Evolutionary conservation across 805 yeast species (phyloP).

Genomic region (Yamadazyma scolyti): DNA sequence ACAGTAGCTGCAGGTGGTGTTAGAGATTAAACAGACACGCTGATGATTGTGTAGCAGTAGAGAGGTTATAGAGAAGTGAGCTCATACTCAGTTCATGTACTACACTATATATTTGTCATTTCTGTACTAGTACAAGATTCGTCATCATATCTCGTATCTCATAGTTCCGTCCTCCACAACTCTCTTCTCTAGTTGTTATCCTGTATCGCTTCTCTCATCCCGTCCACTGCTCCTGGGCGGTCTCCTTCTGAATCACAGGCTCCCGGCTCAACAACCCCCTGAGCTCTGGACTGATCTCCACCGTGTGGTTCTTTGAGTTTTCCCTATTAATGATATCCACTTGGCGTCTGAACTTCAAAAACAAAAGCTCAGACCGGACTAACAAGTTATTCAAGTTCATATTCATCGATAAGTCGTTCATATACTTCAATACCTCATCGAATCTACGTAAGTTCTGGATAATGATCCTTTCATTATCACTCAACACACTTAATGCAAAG

Average conservation of each 20-base stretch:
- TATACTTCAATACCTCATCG: constrained; percentile 88
- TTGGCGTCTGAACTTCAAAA: constrained; percentile 75
- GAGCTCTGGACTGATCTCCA: constrained; percentile 50
- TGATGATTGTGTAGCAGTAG: no score
- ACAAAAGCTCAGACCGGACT: constrained; percentile 80
- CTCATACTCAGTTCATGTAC: no score
- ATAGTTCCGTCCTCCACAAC: no score
- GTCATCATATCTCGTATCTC: no score
- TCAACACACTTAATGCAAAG: constrained; percentile 83
- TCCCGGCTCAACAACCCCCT: constrained; percentile 58
- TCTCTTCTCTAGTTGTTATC: no score
- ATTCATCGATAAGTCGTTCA: constrained; percentile 82
- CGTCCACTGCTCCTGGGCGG: no score
- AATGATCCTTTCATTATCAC: constrained; percentile 78
- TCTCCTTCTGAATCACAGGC: constrained; percentile 65
- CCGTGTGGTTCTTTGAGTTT: constrained; percentile 16
- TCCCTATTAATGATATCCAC: constrained; percentile 72
- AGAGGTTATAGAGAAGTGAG: no score
- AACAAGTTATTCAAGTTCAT: constrained; percentile 73
- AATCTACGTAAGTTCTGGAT: constrained; percentile 70
- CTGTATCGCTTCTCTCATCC: no score
- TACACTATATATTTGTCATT: no score
- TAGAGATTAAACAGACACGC: no score
- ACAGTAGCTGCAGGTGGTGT: no score
- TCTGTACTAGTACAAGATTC: no score